Evolutionary conservation across 2,329 filamentous ascomycete species (phyloP), one percentile per base, ranked within the genome.

Genomic region (Penicillium sclerotigenum): DNA sequence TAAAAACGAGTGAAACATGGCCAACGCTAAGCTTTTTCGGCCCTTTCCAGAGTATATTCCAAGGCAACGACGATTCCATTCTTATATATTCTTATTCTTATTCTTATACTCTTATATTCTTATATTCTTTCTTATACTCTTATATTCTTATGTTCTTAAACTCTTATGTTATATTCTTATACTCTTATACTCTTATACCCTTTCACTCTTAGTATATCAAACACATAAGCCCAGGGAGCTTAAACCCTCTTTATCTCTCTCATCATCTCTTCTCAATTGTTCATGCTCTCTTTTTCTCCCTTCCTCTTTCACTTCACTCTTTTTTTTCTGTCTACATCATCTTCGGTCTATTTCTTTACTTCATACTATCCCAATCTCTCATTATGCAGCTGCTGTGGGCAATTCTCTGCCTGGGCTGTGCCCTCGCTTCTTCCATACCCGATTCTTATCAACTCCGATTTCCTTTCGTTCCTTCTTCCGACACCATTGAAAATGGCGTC

Each of bases 361-460:
- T 29, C 11, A 29, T 45, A n/a, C n/a, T n/a, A 45, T 22, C 18
- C 28, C 14, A 16, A 28, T 20, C 4, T 4, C 20, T 20, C 60
- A 60, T 11, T 18, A 65, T 66, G 63, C 53, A 58, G 26, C 47
- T 64, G 5, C 46, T 51, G 8, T 63, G 60, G 52, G 40, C 53
- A 16, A 36, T 52, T 5, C 28, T 63, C 41, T 55, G 43, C 38
- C n/a, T 63, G 8, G 56, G 55, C 46, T 52, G 47, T 47, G 58
- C 58, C n/a, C 48, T 62, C 29, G 57, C 58, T 38, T 54, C 59
- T 24, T 38, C 57, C 10, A 58, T 62, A 24, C 57, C 48, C 3
- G 43, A 52, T 24, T 56, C 56, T 24, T 60, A 65, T 34, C 56
- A 60, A 47, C 42, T 65, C 11, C 60, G 54, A n/a, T 54, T 65